Base-by-base conservation (phyloP, 2,329 filamentous ascomycete genomes). In the Aspergillus aculeatinus region DNA sequence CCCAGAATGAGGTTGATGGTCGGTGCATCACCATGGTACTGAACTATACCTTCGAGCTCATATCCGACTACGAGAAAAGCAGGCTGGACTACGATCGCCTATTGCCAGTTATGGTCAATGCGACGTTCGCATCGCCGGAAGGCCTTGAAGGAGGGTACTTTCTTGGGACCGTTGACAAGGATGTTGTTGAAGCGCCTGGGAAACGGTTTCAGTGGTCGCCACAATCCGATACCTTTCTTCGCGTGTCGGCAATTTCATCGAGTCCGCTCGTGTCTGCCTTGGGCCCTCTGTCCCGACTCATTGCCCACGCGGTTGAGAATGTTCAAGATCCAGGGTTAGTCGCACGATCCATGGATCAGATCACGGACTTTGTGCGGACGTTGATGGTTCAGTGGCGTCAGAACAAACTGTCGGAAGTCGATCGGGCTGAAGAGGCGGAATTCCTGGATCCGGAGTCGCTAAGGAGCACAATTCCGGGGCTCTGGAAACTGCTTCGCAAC, bases 81-180 rank as follows among this genome's bases (percentile, higher is more conserved):
- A 77, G 82, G 51, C 72, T 96, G 44, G 81, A 92, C 67, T 89
- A 88, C 74, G 85, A 92, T 65, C 77, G 81, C 10, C 78, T 96
- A 21, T 79, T 96, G 10, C 90, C 91, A 0, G 80, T 90, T 0
- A 78, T 90, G 42, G 80, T 91, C 35, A 85, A 85, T 56, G 85
- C 89, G 0, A 84, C 91, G 10, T 87, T 88, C 6, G 88, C 88
- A 48, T 87, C 85, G 0, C 81, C 81, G 0, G 89, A 93, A 69
- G 92, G 92, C 1, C 87, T 96, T 54, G 85, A 89, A 64, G 86
- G 88, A 19, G 91, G 88, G 0, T 87, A 90, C 64, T 94, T 96
- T 64, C 79, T 97, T 3, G 83, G 83, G 1, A 82, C 83, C 0
- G 84, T 96, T 61, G 86, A 89, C 64, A 77, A 83, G 14, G 90